Conservation (phyloP, 257 asterid species). For the Echium plantagineum region DNA sequence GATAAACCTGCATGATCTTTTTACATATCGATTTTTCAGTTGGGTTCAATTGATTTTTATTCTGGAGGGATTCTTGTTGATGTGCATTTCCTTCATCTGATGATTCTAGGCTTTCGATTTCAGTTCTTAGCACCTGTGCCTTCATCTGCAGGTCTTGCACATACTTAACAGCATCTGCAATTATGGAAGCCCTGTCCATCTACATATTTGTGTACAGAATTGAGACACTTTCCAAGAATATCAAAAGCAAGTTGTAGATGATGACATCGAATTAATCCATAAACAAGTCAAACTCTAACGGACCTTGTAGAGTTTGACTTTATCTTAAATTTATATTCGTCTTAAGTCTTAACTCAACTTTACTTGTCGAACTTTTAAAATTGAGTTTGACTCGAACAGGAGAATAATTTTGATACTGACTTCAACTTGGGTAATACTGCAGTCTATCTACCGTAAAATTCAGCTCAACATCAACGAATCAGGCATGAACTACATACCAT, state of each 20-base stretch:
- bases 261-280: too few relatives aligned
- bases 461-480: too few relatives aligned
- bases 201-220: not conserved
- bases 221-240: not conserved
- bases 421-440: too few relatives aligned
- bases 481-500: too few relatives aligned
- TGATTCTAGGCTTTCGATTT: not conserved
- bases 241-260: not conserved
- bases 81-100: not conserved
- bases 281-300: too few relatives aligned
- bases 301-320: too few relatives aligned
- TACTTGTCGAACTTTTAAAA: too few relatives aligned
- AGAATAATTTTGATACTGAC: too few relatives aligned
- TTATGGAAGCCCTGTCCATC: slow-evolving; percentile 10
- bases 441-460: too few relatives aligned
- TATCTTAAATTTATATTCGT: too few relatives aligned
- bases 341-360: too few relatives aligned
- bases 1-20: slow-evolving; percentile 19
- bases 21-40: slow-evolving; percentile 23
- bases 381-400: too few relatives aligned
- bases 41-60: slow-evolving; percentile 8
- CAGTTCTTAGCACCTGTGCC: slow-evolving; percentile 5
- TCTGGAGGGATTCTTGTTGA: not conserved
- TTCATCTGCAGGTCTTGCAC: slow-evolving; percentile 12
- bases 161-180: slow-evolving; percentile 11